Evolutionary conservation across 306 rosid species (phyloP).

Genomic region (Abrus precatorius): DNA sequence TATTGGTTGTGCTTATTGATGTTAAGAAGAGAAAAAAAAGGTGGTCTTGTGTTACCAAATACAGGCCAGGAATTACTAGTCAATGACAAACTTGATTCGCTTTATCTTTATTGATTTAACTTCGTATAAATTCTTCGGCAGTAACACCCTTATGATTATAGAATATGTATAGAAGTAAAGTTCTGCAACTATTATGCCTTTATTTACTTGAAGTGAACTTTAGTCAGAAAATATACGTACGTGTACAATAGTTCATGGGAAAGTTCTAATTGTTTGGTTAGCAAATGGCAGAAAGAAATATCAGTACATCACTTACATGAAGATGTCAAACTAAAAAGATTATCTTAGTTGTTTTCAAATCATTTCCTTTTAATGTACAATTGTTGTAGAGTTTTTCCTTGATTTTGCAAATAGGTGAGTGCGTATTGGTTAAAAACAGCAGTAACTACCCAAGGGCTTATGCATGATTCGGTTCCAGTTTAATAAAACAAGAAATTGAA

Average conservation of each 20-base stretch:
- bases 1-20: slow-evolving; percentile 29
- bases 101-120: slow-evolving; percentile 41
- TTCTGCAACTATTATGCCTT: slow-evolving; percentile 6
- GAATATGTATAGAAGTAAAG: slow-evolving; percentile 1
- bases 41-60: neutral
- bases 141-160: neutral
- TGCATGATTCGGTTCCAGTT: neutral
- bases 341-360: neutral
- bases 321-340: slow-evolving; percentile 15
- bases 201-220: slow-evolving; percentile 11
- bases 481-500: slow-evolving; percentile 17
- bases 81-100: slow-evolving; percentile 48
- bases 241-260: neutral
- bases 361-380: neutral
- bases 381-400: slow-evolving; percentile 1
- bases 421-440: slow-evolving; percentile 13
- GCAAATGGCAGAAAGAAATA: slow-evolving; percentile 1
- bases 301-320: slow-evolving; percentile 7
- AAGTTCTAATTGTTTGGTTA: slow-evolving; percentile 18
- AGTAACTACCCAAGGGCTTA: neutral
- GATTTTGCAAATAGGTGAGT: slow-evolving; percentile 1
- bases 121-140: slow-evolving; percentile 28
- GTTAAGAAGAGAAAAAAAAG: neutral
- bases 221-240: neutral
- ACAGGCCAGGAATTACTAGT: slow-evolving; percentile 36